These are phyloP conservation scores for Ceratobasidium sp. DNA, from an alignment of 1,284 basidiomycete species.

Conservation along the genomic window DNA sequence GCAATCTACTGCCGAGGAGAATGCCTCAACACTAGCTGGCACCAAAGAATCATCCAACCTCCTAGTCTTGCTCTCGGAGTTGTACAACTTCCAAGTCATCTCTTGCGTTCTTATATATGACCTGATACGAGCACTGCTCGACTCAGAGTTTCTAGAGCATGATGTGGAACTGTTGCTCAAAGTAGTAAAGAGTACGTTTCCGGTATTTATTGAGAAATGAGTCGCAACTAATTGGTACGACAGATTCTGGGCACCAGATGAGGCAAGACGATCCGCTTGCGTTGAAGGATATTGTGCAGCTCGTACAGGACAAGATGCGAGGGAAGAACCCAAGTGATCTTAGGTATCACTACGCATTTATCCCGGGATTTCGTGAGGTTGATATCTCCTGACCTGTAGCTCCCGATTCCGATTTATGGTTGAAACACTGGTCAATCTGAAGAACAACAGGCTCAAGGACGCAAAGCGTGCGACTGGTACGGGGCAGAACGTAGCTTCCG, in stretches of 20 bases:
- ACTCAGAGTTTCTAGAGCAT: conserved; percentile 77
- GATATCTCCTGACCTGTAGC: conserved; percentile 59
- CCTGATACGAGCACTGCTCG: conserved; percentile 84
- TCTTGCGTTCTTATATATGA: conserved; percentile 92
- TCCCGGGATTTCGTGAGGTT: neutral
- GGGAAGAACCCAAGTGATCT: conserved; percentile 66
- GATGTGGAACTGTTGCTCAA: conserved; percentile 91
- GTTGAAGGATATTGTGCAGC: conserved; percentile 65
- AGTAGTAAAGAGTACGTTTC: conserved; percentile 80
- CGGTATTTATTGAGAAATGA: neutral
- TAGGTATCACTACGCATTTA: conserved; percentile 65
- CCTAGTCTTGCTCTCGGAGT: conserved; percentile 87
- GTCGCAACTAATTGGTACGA: neutral
- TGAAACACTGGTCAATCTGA: conserved; percentile 89
- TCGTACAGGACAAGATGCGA: conserved; percentile 81
- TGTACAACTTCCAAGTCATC: conserved; percentile 97
- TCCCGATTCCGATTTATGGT: conserved; percentile 93
- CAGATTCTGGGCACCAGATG: conserved; percentile 89
- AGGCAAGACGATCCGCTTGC: conserved; percentile 73
- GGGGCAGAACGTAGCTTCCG: conserved; percentile 71
- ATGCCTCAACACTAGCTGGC: conserved; percentile 56
- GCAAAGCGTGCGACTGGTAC: conserved; percentile 58
- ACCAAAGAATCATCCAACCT: conserved; percentile 94
- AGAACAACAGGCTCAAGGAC: conserved; percentile 79
- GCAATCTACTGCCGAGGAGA: conserved; percentile 50